A percentile compares a stretch with the other conserved stretches of the same genome.
Conservation (phyloP, 768 basidiomycete species). For the Naematelia encephala region DNA sequence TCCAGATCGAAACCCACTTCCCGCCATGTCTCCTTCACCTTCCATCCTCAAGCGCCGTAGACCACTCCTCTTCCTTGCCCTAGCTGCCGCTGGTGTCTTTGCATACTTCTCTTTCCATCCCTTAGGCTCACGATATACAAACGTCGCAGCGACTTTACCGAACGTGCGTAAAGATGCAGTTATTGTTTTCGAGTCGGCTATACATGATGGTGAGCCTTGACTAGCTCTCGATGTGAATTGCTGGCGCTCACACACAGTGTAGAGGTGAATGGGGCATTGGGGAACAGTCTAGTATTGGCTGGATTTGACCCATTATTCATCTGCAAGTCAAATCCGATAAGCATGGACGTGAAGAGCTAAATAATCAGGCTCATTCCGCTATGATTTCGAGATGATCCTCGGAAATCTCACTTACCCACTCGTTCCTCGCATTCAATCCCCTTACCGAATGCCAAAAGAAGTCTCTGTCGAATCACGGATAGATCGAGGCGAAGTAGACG, state of each 20-base stretch:
- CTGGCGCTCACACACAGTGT: neutral
- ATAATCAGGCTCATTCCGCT: neutral
- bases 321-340: no score
- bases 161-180: neutral
- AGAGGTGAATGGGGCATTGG: neutral
- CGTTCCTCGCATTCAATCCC: neutral
- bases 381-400: neutral
- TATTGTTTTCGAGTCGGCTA: neutral
- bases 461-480: neutral
- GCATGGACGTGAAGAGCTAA: neutral
- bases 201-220: neutral
- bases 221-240: no score
- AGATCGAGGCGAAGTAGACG: neutral
- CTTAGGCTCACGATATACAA: neutral
- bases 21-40: neutral
- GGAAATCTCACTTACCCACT: neutral
- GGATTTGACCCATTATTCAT: neutral
- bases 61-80: neutral
- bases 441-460: neutral
- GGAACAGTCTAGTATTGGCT: neutral
- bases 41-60: neutral
- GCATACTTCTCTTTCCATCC: neutral
- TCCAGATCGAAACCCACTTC: neutral
- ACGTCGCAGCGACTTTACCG: neutral
- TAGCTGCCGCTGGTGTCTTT: neutral